These are phyloP conservation scores for Lithospermum erythrorhizon DNA, from an alignment of 257 asterid genomes.

Conservation along the genomic window DNA sequence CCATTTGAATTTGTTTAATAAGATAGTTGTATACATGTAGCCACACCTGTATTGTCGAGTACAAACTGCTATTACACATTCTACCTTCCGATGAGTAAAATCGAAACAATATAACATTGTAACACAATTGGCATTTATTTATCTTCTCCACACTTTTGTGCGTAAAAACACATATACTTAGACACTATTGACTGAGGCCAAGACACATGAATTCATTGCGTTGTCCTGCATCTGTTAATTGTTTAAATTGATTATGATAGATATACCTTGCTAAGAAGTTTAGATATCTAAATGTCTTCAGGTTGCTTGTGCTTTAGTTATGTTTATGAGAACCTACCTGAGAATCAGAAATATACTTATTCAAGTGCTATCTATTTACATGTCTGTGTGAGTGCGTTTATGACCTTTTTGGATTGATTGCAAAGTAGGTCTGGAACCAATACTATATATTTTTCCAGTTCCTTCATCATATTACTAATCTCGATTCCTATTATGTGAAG, in stretches of 20 bases:
- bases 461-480: neutral
- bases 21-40: constrained; percentile 34
- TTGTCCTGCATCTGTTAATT: neutral
- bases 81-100: constrained; percentile 94
- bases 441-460: too few relatives aligned
- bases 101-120: too few relatives aligned
- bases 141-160: too few relatives aligned
- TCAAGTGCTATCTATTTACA: constrained; percentile 93
- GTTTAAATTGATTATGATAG: neutral
- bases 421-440: too few relatives aligned
- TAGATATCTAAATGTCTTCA: constrained; percentile 16
- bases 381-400: constrained; percentile 61
- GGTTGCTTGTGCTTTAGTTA: constrained; percentile 96
- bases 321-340: constrained; percentile 81
- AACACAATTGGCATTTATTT: too few relatives aligned
- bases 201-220: neutral
- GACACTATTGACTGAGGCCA: neutral
- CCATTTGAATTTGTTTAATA: neutral
- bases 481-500: neutral
- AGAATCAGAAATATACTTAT: constrained; percentile 65
- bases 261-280: neutral
- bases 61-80: constrained; percentile 93
- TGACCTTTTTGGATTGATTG: neutral
- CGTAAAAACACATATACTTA: too few relatives aligned
- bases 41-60: constrained; percentile 86